Conservation (phyloP, 805 yeast species). For the Hanseniaspora meyeri region DNA sequence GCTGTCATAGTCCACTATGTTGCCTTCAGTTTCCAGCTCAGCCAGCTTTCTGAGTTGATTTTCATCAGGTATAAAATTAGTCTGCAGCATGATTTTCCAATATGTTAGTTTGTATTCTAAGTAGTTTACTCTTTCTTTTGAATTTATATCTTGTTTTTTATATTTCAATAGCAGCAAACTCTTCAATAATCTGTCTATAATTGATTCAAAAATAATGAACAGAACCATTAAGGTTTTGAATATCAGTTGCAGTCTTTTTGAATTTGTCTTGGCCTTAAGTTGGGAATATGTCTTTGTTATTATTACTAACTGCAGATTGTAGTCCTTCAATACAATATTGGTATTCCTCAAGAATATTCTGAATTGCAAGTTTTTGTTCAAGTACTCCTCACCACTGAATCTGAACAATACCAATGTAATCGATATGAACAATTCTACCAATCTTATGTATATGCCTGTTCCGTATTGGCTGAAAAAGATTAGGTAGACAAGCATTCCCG, state of each 20-base stretch:
- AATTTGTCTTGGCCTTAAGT: conserved; percentile 1
- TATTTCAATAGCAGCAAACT: conserved; percentile 2
- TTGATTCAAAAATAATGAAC: conserved; percentile 5
- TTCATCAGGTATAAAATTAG: conserved; percentile 7
- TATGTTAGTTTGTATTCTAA: conserved; percentile 13
- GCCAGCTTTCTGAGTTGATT: background rate
- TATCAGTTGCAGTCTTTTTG: conserved; percentile 6
- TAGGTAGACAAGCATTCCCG: conserved; percentile 25
- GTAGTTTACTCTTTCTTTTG: conserved; percentile 7
- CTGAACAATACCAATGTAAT: conserved; percentile 9
- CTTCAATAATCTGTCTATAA: conserved; percentile 5
- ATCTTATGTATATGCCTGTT: conserved; percentile 7
- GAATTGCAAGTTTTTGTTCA: conserved; percentile 7
- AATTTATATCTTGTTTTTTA: conserved; percentile 14
- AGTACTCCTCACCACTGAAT: conserved; percentile 10
- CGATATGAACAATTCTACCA: conserved; percentile 3
- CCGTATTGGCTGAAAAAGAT: conserved; percentile 9
- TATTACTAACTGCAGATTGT: conserved; percentile 4
- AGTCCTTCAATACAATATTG: background rate
- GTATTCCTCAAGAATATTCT: conserved; percentile 7
- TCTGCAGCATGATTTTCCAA: conserved; percentile 12
- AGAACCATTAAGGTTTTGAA: conserved; percentile 12
- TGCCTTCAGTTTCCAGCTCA: background rate
- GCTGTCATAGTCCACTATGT: conserved; percentile 7
- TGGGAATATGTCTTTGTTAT: conserved; percentile 11